These are phyloP conservation scores for Verbascum thapsus DNA, from an alignment of 257 asterid genomes.

Conservation along the genomic window DNA sequence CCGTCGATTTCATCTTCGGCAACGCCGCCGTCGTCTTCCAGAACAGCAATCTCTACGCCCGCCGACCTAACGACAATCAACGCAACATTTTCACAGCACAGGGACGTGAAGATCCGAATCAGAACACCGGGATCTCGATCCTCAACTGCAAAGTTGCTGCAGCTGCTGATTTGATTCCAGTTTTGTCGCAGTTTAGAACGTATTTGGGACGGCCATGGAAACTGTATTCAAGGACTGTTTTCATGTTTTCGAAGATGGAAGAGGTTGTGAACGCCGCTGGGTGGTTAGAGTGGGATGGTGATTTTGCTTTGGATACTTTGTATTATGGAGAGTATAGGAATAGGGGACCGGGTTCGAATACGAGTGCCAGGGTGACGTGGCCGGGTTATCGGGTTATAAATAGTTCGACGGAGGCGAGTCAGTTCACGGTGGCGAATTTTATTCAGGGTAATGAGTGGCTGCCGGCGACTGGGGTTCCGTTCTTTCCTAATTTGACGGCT, in stretches of 20 bases:
- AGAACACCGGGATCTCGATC: slow-evolving; percentile 93
- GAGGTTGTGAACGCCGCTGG: slow-evolving; percentile 67
- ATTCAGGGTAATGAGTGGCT: slow-evolving; percentile 74
- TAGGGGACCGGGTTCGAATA: slow-evolving; percentile 88
- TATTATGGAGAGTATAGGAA: slow-evolving; percentile 85
- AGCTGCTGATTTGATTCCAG: slow-evolving; percentile 81
- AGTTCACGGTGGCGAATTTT: slow-evolving; percentile 68
- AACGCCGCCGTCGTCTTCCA: slow-evolving; percentile 94
- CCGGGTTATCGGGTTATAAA: slow-evolving; percentile 75
- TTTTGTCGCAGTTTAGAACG: slow-evolving; percentile 50
- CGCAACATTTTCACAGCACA: slow-evolving; percentile 90
- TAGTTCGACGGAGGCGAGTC: slow-evolving; percentile 60
- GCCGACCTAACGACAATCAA: slow-evolving; percentile 67
- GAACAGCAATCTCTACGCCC: slow-evolving; percentile 79
- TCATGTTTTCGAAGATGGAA: slow-evolving; percentile 54
- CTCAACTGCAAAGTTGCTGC: slow-evolving; percentile 73
- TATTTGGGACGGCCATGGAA: slow-evolving; percentile 95
- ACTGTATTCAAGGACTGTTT: slow-evolving; percentile 71
- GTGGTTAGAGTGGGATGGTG: slow-evolving; percentile 76
- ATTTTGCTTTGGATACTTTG: slow-evolving; percentile 59
- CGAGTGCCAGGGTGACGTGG: slow-evolving; percentile 75
- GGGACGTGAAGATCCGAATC: slow-evolving; percentile 93
- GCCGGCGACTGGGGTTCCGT: slow-evolving; percentile 55
- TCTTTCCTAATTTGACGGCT: slow-evolving; percentile 66
- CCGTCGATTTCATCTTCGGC: slow-evolving; percentile 94